Percentiles rank a stretch among this genome's conserved stretches.
Conservation (phyloP, 257 asterid species). For the Solanum chilense region DNA sequence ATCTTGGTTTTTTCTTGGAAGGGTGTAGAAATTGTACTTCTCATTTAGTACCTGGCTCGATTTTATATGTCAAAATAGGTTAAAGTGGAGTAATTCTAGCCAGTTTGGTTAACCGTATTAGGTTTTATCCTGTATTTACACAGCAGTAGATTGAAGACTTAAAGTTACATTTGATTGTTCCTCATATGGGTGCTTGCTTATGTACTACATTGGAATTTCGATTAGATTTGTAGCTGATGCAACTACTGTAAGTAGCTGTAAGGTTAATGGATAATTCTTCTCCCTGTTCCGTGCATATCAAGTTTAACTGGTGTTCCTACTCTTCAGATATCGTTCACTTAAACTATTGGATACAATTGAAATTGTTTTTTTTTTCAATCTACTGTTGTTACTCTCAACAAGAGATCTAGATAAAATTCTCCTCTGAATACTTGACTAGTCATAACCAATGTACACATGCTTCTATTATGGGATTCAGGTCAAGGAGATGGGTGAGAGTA, state of each 20-base stretch:
- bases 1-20: background rate
- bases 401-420: background rate
- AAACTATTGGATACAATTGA: background rate
- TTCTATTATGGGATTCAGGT: slow-evolving; percentile 23
- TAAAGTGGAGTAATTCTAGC: background rate
- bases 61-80: background rate
- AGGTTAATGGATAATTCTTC: background rate
- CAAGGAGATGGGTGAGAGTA: slow-evolving; percentile 64
- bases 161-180: background rate
- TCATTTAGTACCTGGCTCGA: background rate
- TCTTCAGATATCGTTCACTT: background rate
- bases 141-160: background rate
- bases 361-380: background rate
- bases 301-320: background rate
- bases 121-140: background rate
- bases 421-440: background rate
- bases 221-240: background rate
- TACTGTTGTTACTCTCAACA: background rate
- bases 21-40: background rate
- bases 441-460: background rate
- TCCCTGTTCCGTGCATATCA: background rate
- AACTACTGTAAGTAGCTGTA: background rate
- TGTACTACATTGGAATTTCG: background rate
- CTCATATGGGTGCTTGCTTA: background rate
- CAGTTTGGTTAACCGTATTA: background rate